Conservation (phyloP, 2,329 filamentous ascomycete species). For the Byssothecium circinans region DNA sequence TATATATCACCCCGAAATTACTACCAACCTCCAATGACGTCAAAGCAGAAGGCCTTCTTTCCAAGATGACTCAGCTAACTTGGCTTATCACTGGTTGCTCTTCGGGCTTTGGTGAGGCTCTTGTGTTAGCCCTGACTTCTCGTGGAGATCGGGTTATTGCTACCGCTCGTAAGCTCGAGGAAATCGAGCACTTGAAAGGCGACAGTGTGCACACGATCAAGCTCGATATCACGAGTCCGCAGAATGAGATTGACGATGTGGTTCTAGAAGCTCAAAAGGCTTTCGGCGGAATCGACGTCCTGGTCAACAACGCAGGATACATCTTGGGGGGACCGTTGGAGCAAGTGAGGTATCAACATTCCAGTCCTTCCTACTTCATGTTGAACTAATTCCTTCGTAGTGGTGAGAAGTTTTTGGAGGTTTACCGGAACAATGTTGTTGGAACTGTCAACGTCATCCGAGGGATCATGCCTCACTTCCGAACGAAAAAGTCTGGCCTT, state of each 20-base stretch:
- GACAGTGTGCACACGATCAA: constrained; percentile 49
- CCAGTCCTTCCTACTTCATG: background rate
- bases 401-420: background rate
- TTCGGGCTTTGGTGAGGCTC: constrained; percentile 55
- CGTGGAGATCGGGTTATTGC: constrained; percentile 56
- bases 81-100: constrained; percentile 60
- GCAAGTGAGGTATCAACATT: constrained; percentile 10
- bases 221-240: constrained; percentile 52
- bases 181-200: constrained; percentile 46
- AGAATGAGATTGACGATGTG: constrained; percentile 40
- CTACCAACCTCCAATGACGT: too few species aligned
- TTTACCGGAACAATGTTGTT: constrained; percentile 44
- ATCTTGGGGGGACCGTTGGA: constrained; percentile 15
- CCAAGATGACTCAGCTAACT: constrained; percentile 19
- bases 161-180: constrained; percentile 43
- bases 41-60: too few species aligned
- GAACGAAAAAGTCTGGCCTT: constrained; percentile 36
- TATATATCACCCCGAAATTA: too few species aligned
- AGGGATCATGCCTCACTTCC: constrained; percentile 44
- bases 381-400: too few species aligned
- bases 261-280: constrained; percentile 39
- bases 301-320: constrained; percentile 27
- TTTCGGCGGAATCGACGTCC: constrained; percentile 26
- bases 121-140: constrained; percentile 49
- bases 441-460: constrained; percentile 41